Evolutionary conservation across 306 rosid genomes (phyloP), one percentile per base, ranked within the genome.

Genomic region (Gillenia trifoliata): DNA sequence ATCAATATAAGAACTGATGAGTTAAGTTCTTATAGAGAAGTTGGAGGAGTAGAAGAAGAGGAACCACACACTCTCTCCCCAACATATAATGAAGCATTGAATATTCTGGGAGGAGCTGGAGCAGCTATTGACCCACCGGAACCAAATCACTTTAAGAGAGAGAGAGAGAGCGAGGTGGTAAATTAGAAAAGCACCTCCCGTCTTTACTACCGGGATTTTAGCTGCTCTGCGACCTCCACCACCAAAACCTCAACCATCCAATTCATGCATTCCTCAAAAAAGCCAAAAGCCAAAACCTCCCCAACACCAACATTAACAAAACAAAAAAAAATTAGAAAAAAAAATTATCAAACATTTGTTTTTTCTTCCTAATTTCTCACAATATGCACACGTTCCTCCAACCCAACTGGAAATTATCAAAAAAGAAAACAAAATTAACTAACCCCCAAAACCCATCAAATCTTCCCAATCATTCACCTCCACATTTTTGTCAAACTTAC

Each of bases 321-420:
- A 43, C 50, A 45, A 41, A 41, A n/a, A n/a, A n/a, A n/a, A 12
- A 45, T 19, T 15, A 79, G 54, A 29, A 7, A 22, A 22, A 54
- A 55, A 70, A 64, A 26, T 12, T 6, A 50, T 30, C 62, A 73
- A 38, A 16, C 20, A 45, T 76, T 76, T 68, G 28, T 57, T 47
- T 61, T 66, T 74, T 40, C 77, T 62, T 72, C 60, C 60, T 28
- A 59, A 16, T 69, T 70, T 77, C 82, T 68, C 83, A 78, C 85
- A 83, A 75, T 88, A 84, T 87, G 96, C 93, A 90, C 96, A 91
- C 93, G 89, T 89, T 88, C 83, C 29, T 36, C 74, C 75, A 77
- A 78, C 79, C 56, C 50, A 69, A 25, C 75, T 30, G 47, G 8
- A 20, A 36, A 20, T 74, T 19, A 80, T 77, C 81, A 80, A 77